Percentiles rank a stretch among this genome's conserved stretches.
Evolutionary conservation across 805 yeast genomes (phyloP).

Genomic region (Starmerella vitae): DNA sequence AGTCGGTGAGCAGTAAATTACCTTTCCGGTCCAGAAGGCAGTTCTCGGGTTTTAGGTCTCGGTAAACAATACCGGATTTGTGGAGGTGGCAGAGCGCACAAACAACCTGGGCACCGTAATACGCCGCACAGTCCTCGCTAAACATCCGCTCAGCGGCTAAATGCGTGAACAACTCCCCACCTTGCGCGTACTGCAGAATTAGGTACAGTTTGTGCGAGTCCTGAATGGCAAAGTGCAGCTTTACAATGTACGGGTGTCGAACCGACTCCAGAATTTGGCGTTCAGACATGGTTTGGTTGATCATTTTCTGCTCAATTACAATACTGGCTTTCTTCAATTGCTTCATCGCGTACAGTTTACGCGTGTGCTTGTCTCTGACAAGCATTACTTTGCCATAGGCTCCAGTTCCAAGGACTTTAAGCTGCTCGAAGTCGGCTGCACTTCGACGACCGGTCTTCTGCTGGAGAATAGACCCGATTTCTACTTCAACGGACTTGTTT

Average conservation of each 20-base stretch:
- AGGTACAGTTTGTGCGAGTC: conserved; percentile 64
- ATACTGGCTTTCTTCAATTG: conserved; percentile 73
- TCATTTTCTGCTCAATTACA: conserved; percentile 41
- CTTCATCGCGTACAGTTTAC: conserved; percentile 69
- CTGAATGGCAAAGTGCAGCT: conserved; percentile 70
- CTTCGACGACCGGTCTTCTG: conserved; percentile 20
- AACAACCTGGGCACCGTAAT: conserved; percentile 68
- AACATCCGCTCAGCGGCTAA: conserved; percentile 37
- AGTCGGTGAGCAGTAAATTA: conserved; percentile 71
- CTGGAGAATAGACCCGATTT: conserved; percentile 27
- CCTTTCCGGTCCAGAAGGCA: conserved; percentile 68
- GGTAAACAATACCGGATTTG: conserved; percentile 64
- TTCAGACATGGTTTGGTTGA: conserved; percentile 72
- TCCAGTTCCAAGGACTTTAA: conserved; percentile 73
- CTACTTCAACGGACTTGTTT: conserved; percentile 35
- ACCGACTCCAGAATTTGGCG: conserved; percentile 57
- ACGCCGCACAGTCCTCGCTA: conserved; percentile 54
- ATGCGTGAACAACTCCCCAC: conserved; percentile 71
- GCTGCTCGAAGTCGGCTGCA: conserved; percentile 49
- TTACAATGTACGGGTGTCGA: conserved; percentile 70
- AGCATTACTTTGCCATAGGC: conserved; percentile 78
- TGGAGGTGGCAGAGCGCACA: conserved; percentile 67
- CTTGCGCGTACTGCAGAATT: conserved; percentile 68
- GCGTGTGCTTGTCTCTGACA: conserved; percentile 51
- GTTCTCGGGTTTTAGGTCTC: conserved; percentile 84